Percentiles rank a stretch among this genome's conserved stretches.
Conservation (phyloP, 495 filamentous ascomycete species). For the Aspergillus ellipticus region DNA sequence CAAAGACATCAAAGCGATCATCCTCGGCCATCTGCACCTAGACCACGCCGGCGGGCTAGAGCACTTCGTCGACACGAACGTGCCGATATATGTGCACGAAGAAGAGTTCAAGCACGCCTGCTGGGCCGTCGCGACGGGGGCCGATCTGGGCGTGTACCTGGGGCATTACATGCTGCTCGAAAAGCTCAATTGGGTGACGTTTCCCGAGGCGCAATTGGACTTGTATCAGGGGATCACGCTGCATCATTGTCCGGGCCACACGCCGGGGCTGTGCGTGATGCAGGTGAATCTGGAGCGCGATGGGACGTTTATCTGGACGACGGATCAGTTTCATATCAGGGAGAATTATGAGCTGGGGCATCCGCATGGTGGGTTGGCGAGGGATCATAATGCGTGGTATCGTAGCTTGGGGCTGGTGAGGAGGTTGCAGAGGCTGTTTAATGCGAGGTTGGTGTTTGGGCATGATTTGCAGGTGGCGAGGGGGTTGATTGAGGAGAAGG, state of each 20-base stretch:
- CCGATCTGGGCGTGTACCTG: constrained; percentile 44
- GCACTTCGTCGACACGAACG: constrained; percentile 42
- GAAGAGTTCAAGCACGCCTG: constrained; percentile 48
- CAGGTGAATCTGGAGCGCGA: constrained; percentile 35
- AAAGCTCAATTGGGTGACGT: constrained; percentile 33
- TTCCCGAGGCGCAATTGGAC: constrained; percentile 28
- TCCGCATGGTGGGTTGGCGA: constrained; percentile 41
- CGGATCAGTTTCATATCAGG: constrained; percentile 40
- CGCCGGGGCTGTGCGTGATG: constrained; percentile 35
- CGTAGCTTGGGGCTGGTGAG: constrained; percentile 37
- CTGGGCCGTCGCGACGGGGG: constrained; percentile 41
- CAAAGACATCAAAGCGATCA: constrained; percentile 49
- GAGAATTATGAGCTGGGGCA: constrained; percentile 34
- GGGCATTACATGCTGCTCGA: constrained; percentile 34
- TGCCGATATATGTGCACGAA: constrained; percentile 53
- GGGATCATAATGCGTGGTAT: constrained; percentile 44
- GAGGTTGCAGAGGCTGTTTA: constrained; percentile 29
- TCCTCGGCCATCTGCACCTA: constrained; percentile 52
- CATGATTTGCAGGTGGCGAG: constrained; percentile 27
- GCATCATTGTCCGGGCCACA: constrained; percentile 39
- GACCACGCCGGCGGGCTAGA: constrained; percentile 55
- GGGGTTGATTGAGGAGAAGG: constrained; percentile 17
- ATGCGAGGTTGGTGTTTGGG: constrained; percentile 38
- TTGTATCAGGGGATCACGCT: constrained; percentile 36
- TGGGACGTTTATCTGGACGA: constrained; percentile 44